A percentile compares a stretch with the other conserved stretches of the same genome.
Evolutionary conservation across 78 protist species (phyloP).

Genomic region (Isochrysis galbana): DNA sequence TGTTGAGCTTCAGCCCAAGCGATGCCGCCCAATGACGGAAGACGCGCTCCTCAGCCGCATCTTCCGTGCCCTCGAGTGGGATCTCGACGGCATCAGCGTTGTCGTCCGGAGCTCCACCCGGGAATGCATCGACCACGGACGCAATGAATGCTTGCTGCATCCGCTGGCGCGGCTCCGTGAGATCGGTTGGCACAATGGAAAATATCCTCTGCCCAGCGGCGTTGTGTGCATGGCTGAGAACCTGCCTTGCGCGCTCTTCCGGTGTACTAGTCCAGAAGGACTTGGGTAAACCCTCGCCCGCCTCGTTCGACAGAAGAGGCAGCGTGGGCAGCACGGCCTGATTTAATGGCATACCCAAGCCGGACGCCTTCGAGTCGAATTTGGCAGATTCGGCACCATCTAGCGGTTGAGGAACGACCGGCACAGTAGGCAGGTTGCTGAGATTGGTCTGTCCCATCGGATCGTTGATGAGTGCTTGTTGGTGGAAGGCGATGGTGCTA

Average conservation of each 20-base stretch:
- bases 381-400: no score
- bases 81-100: slow-evolving; percentile 60
- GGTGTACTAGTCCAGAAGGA: not conserved
- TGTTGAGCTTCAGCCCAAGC: slow-evolving; percentile 53
- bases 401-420: no score
- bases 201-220: not conserved
- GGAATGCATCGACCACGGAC: not conserved
- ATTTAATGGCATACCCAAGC: not conserved
- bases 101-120: slow-evolving; percentile 43
- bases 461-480: no score
- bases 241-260: not conserved
- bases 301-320: not conserved
- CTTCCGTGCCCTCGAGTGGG: slow-evolving; percentile 45
- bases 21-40: slow-evolving; percentile 78
- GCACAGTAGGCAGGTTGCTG: no score
- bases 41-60: slow-evolving; percentile 72
- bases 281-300: not conserved
- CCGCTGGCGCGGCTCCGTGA: not conserved
- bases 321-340: not conserved
- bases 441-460: no score
- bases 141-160: not conserved
- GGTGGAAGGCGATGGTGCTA: no score
- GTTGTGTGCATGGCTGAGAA: not conserved
- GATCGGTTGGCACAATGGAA: not conserved
- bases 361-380: no score